Evolutionary conservation across 2,329 filamentous ascomycete species (phyloP).

Genomic region (Chrysoporthe deuterocubensis): DNA sequence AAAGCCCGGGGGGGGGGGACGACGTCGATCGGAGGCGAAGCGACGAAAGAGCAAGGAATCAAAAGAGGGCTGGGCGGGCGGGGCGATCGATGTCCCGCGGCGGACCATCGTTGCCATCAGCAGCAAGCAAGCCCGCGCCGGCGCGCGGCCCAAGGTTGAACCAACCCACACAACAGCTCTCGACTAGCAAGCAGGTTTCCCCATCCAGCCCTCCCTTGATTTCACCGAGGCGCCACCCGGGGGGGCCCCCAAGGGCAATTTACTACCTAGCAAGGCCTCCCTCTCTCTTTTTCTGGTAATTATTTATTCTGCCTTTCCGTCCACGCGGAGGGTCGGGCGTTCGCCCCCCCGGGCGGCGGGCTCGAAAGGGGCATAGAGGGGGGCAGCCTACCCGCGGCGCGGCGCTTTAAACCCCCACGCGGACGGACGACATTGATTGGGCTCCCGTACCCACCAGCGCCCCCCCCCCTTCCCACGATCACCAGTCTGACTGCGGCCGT

Average conservation of each 20-base stretch:
- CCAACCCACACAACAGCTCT: background rate
- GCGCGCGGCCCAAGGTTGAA: background rate
- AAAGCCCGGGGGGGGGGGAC: background rate
- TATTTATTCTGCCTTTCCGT: background rate
- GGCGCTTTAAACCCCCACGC: constrained; percentile 6
- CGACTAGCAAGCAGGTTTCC: background rate
- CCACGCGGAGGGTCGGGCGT: background rate
- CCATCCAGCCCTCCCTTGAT: background rate
- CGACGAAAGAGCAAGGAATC: background rate
- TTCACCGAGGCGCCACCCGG: background rate
- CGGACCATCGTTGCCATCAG: background rate
- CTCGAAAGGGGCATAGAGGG: constrained; percentile 2
- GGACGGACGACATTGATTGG: constrained; percentile 4
- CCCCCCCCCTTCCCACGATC: background rate
- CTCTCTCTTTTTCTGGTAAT: no score
- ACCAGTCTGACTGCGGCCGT: background rate
- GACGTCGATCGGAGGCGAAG: background rate
- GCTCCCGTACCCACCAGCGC: background rate
- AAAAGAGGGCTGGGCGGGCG: background rate
- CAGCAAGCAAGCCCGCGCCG: background rate
- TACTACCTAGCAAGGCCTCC: no score
- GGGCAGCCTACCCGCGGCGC: background rate
- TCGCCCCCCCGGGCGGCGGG: background rate
- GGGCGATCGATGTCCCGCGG: background rate
- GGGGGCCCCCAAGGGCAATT: no score